Evolutionary conservation across 2,329 filamentous ascomycete genomes (phyloP).

Genomic region (Raffaelea arxii): DNA sequence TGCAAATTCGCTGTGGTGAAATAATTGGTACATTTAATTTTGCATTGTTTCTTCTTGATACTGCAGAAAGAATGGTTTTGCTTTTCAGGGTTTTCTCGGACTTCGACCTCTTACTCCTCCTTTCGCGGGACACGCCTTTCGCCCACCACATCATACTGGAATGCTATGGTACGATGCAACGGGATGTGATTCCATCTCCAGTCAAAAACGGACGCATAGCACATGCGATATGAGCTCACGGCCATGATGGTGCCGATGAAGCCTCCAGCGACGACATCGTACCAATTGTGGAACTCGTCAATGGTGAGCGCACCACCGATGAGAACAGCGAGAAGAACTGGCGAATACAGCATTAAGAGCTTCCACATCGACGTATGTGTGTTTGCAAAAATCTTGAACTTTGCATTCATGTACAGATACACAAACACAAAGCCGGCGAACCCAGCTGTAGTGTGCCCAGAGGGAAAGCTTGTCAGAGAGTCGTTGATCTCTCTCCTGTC

Average conservation of each 20-base stretch:
- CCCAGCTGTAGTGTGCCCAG: conserved; percentile 63
- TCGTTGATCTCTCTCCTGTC: conserved; percentile 57
- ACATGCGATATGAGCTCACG: conserved; percentile 53
- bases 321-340: conserved; percentile 56
- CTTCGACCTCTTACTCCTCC: too few relatives aligned
- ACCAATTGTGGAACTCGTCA: conserved; percentile 68
- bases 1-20: too few relatives aligned
- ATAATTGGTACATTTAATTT: too few relatives aligned
- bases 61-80: too few relatives aligned
- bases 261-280: conserved; percentile 56
- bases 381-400: conserved; percentile 65
- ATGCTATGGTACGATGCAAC: conserved; percentile 31
- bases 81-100: too few relatives aligned
- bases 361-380: conserved; percentile 70
- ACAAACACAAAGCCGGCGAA: conserved; percentile 64
- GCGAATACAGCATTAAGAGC: conserved; percentile 52
- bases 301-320: conserved; percentile 63
- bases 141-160: conserved; percentile 15
- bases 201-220: conserved; percentile 60
- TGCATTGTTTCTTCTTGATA: too few relatives aligned
- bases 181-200: conserved; percentile 61
- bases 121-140: too few relatives aligned
- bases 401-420: conserved; percentile 66
- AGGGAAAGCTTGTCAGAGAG: conserved; percentile 60
- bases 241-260: conserved; percentile 55